These are phyloP conservation scores for Tulasnella sp. DNA, from an alignment of 768 basidiomycete species.

Conservation along the genomic window DNA sequence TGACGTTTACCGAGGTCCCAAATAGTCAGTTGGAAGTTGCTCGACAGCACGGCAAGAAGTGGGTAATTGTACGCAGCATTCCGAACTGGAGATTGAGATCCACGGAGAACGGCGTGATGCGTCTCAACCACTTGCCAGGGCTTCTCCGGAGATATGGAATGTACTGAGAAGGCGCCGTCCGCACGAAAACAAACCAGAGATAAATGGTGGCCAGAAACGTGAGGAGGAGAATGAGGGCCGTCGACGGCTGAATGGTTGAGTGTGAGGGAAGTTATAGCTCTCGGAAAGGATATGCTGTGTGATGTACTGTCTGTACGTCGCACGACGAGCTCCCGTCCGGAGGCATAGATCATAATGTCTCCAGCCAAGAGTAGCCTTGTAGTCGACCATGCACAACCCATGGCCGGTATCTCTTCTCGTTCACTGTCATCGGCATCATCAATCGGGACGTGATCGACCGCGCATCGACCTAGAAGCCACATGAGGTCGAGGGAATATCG, in stretches of 20 bases:
- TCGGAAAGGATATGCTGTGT: background rate
- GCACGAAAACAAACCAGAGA: slow-evolving; percentile 52
- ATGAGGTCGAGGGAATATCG: background rate
- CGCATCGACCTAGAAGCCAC: background rate
- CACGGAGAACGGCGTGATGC: slow-evolving; percentile 30
- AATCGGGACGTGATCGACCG: background rate
- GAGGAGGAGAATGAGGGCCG: slow-evolving; percentile 20
- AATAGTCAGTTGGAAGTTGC: slow-evolving; percentile 53
- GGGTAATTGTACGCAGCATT: slow-evolving; percentile 70
- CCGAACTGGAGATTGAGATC: slow-evolving; percentile 31
- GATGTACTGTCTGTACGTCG: background rate
- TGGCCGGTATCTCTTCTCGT: background rate
- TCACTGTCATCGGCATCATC: background rate
- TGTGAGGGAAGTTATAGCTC: slow-evolving; percentile 48
- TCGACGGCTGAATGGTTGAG: slow-evolving; percentile 60
- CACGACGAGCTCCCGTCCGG: background rate
- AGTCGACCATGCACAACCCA: background rate
- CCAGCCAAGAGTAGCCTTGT: slow-evolving; percentile 1
- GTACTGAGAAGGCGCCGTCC: slow-evolving; percentile 54
- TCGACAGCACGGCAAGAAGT: slow-evolving; percentile 57
- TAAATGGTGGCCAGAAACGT: slow-evolving; percentile 28
- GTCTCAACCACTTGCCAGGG: slow-evolving; percentile 32
- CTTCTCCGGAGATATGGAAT: slow-evolving; percentile 38
- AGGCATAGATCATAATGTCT: background rate
- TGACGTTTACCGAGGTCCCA: slow-evolving; percentile 45